Base-by-base conservation (phyloP, 176 grass and related monocot species). In the Dactylis glomerata region DNA sequence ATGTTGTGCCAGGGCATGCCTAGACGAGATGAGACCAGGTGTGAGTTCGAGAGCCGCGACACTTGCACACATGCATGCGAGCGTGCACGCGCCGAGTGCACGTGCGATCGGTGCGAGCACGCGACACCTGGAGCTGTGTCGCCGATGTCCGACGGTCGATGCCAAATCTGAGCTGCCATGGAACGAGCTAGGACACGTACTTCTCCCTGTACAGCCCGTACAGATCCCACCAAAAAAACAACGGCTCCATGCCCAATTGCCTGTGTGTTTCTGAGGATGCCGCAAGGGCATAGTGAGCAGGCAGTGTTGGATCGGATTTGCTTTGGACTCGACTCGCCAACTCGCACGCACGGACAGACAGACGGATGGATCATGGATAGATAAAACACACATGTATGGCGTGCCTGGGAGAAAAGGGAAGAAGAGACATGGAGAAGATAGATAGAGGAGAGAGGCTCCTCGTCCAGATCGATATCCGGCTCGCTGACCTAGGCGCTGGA, bases 311-410 rank as follows among this genome's bases (percentile, higher is more conserved):
- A 34, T 34, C 62, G 6, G 30, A 63, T 31, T 63, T 63, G 27
- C 1, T 31, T 63, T 63, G 27, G 5, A 31, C 10, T 16, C 28
- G 27, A 30, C 59, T 30, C 57, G 19, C 51, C 20, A 2, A 56
- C 54, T 10, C 23, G 6, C 15, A 19, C 16, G 15, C 27, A 28
- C 24, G 1, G 6, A 1, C 10, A 23, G 14, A 27, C 26, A 15
- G 42, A 73, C 17, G 69, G 69, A 74, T 74, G 51, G 30, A 32
- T 20, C n/a, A 73, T 28, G 69, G 69, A 74, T 74, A 75, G 30
- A 32, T 20, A n/a, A n/a, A n/a, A 20, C 28, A 17, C 71, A 50
- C 45, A 49, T 49, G 42, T 46, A 27, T 16, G 14, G 14, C 28
- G 1, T 47, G 5, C 5, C 38, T 1, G 23, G 3, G 23, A 46